Evolutionary conservation across 352 stramenopile species (phyloP).

Genomic region (Phytophthora rubi): DNA sequence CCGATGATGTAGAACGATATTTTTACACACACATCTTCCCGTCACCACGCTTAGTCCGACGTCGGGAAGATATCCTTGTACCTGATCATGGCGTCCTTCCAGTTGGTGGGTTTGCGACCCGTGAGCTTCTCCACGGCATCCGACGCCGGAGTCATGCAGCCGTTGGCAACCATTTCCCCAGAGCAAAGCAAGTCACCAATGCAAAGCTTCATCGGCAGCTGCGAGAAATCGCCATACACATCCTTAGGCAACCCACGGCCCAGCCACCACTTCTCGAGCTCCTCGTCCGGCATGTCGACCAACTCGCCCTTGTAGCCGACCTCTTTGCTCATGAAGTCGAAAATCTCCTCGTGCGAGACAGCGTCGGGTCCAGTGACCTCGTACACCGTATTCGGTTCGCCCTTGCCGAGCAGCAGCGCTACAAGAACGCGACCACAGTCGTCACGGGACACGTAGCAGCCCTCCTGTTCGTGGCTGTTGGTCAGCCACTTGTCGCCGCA

Average conservation of each 20-base stretch:
- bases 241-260: conserved; percentile 18
- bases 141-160: conserved; percentile 17
- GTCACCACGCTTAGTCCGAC: conserved; percentile 7
- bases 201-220: conserved; percentile 28
- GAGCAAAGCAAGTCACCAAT: conserved; percentile 24
- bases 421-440: conserved; percentile 18
- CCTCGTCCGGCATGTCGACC: conserved; percentile 20
- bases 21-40: not conserved
- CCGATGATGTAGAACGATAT: too few relatives aligned
- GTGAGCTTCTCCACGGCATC: conserved; percentile 26
- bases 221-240: conserved; percentile 24
- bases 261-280: conserved; percentile 26
- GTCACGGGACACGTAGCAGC: conserved; percentile 27
- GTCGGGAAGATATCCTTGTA: conserved; percentile 27
- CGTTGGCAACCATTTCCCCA: conserved; percentile 21
- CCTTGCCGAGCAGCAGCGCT: conserved; percentile 11
- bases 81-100: conserved; percentile 23
- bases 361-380: conserved; percentile 16
- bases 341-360: conserved; percentile 20
- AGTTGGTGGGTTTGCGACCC: conserved; percentile 18
- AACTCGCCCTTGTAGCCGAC: conserved; percentile 17
- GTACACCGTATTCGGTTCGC: conserved; percentile 24
- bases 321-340: conserved; percentile 17
- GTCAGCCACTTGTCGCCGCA: conserved; percentile 34
- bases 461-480: conserved; percentile 22